Base-by-base conservation (phyloP, 495 filamentous ascomycete genomes). In the Articulospora tetracladia region DNA sequence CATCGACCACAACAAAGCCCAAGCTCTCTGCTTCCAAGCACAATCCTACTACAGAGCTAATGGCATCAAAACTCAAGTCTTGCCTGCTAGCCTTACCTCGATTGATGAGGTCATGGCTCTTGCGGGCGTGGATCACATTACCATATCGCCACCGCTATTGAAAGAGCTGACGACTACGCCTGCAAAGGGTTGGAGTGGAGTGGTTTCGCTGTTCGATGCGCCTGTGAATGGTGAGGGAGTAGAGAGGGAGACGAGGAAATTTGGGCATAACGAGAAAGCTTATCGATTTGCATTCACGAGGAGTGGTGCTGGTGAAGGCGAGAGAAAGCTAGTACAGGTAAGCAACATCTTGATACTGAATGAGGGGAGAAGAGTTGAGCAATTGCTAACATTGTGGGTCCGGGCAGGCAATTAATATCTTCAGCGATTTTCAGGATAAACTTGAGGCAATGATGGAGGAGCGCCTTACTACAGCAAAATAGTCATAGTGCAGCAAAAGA, bases 51-150 rank as follows among this genome's bases (percentile, higher is more conserved):
- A 82, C 60, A 69, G 79, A 53, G 57, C 62, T 15, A 51, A 70
- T 26, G 58, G 61, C 3, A 68, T 71, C 52, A 68, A 62, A 39
- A 87, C 84, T 7, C 68, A 78, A 56, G 80, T 87, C 12, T 66
- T 87, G 10, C 76, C 81, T 1, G 82, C 83, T 4, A 83, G 81
- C 26, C 66, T 86, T 27, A 84, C 82, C 0, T 79, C 76, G 0
- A 76, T 74, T 1, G 74, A 79, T 1, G 83, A 89, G 62, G 77
- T 85, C 6, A 79, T 80, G 62, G 71, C 70, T 53, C 73, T 88
- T 3, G 84, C 83, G 15, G 83, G 85, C 1, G 79, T 77, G 22
- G 66, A 79, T 17, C 78, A 83, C 60, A 78, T 88, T 13, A 86
- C 84, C 0, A 73, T 88, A 48, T 67, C 82, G 0, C 83, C 83